These are phyloP conservation scores for Misopates orontium DNA, from an alignment of 257 asterid species.

Conservation along the genomic window DNA sequence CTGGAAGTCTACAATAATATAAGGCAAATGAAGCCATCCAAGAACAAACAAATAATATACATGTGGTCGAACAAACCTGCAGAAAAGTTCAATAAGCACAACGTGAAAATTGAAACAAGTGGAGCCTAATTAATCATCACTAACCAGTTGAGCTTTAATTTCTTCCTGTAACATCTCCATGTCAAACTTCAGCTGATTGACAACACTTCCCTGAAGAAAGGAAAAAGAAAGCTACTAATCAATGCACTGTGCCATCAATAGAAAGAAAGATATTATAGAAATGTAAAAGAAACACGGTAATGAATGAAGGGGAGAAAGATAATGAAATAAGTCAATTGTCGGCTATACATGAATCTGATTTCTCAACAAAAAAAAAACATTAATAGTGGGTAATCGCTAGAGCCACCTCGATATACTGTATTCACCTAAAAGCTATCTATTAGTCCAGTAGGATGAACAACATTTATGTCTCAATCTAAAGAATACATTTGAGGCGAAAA, in stretches of 20 bases:
- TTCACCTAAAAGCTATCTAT: too few species aligned
- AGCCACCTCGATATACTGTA: too few species aligned
- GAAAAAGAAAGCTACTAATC: conserved; percentile 20
- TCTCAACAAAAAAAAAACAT: too few species aligned
- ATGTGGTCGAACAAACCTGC: conserved; percentile 17
- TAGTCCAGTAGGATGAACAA: too few species aligned
- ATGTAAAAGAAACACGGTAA: conserved; percentile 1
- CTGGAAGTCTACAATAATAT: neutral
- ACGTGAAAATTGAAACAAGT: conserved; percentile 15
- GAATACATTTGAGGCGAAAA: too few species aligned
- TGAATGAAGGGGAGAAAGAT: conserved; percentile 16
- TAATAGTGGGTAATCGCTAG: too few species aligned
- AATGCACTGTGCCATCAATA: conserved; percentile 18
- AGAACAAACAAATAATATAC: conserved; percentile 14
- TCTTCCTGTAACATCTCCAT: conserved; percentile 78
- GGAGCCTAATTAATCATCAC: conserved; percentile 33
- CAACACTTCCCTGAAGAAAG: conserved; percentile 66
- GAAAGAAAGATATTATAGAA: conserved; percentile 12
- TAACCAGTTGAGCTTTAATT: conserved; percentile 76
- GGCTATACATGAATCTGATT: neutral
- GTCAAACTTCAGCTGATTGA: conserved; percentile 74
- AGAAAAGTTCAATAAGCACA: conserved; percentile 7
- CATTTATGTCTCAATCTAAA: too few species aligned
- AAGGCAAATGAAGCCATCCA: conserved; percentile 17
- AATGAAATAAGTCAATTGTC: neutral